A percentile compares a stretch with the other conserved stretches of the same genome.
phyloP scores from a whole-genome alignment of 257 asterid species.

The Salvia hispanica region DNA sequence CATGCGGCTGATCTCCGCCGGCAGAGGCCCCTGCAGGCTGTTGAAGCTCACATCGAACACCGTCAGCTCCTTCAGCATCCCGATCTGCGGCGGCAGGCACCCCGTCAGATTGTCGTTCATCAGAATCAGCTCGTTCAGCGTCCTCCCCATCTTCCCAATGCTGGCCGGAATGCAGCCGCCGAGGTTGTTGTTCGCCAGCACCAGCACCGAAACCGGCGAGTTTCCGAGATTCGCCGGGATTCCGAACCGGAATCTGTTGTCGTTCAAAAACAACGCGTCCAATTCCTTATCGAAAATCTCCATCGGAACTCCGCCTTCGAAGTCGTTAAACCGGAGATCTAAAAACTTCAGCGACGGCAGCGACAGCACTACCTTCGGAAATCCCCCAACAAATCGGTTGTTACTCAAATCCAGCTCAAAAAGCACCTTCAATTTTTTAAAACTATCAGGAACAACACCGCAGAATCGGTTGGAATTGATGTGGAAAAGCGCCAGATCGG shows the following conservation, averaged over 20 bases:
- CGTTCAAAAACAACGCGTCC: slow-evolving; percentile 50
- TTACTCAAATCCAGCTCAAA: slow-evolving; percentile 61
- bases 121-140: slow-evolving; percentile 53
- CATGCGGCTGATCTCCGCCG: slow-evolving; percentile 46
- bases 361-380: slow-evolving; percentile 45
- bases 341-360: slow-evolving; percentile 49
- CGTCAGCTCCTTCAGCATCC: slow-evolving; percentile 45
- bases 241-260: slow-evolving; percentile 50
- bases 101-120: slow-evolving; percentile 54
- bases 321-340: slow-evolving; percentile 59
- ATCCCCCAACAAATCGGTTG: slow-evolving; percentile 56
- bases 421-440: slow-evolving; percentile 43
- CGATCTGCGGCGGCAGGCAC: slow-evolving; percentile 58
- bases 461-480: slow-evolving; percentile 57
- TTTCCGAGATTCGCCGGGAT: slow-evolving; percentile 54
- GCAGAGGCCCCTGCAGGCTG: slow-evolving; percentile 46
- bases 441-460: slow-evolving; percentile 44
- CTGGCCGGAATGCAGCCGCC: slow-evolving; percentile 60
- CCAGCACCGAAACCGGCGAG: slow-evolving; percentile 55
- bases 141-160: slow-evolving; percentile 54
- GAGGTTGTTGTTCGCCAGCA: slow-evolving; percentile 54
- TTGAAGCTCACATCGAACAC: slow-evolving; percentile 61
- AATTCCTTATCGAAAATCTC: slow-evolving; percentile 48
- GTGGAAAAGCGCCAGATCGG: slow-evolving; percentile 58
- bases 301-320: slow-evolving; percentile 54